phyloP scores from a whole-genome alignment of 2,329 filamentous ascomycete genomes.

The Cytospora piceicola region DNA sequence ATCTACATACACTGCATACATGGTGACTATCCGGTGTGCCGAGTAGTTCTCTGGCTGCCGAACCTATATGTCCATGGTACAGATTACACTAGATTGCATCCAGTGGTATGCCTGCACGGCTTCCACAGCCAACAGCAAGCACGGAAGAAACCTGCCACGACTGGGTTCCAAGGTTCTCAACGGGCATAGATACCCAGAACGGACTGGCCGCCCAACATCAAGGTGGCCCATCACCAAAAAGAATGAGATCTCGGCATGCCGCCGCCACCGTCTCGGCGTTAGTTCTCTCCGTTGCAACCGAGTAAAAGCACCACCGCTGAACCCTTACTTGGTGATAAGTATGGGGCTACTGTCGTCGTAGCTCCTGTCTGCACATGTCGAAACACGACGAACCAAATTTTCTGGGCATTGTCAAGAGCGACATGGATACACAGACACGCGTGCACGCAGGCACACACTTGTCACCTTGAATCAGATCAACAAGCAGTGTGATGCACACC shows the following conservation, averaged over 20 bases:
- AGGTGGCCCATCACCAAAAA: neutral
- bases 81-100: conserved; percentile 9
- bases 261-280: neutral
- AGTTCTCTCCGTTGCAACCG: neutral
- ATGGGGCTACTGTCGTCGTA: neutral
- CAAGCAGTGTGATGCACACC: conserved; percentile 4
- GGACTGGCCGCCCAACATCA: conserved; percentile 11
- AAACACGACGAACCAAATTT: conserved; percentile 20
- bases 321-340: conserved; percentile 13
- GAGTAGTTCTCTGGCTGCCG: neutral
- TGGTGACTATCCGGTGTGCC: neutral
- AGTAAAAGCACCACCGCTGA: neutral
- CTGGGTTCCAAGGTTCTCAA: neutral
- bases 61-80: conserved; percentile 5
- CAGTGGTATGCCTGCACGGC: conserved; percentile 18
- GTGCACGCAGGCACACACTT: neutral
- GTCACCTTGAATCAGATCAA: conserved; percentile 21
- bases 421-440: conserved; percentile 18
- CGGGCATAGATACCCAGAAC: conserved; percentile 16
- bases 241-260: neutral
- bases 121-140: conserved; percentile 22
- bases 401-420: conserved; percentile 1
- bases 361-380: conserved; percentile 17
- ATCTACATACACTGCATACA: neutral
- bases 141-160: conserved; percentile 27